Percentiles rank a stretch among this genome's conserved stretches.
phyloP scores from a whole-genome alignment of 2,329 filamentous ascomycete genomes.

The Calonectria hongkongensis region DNA sequence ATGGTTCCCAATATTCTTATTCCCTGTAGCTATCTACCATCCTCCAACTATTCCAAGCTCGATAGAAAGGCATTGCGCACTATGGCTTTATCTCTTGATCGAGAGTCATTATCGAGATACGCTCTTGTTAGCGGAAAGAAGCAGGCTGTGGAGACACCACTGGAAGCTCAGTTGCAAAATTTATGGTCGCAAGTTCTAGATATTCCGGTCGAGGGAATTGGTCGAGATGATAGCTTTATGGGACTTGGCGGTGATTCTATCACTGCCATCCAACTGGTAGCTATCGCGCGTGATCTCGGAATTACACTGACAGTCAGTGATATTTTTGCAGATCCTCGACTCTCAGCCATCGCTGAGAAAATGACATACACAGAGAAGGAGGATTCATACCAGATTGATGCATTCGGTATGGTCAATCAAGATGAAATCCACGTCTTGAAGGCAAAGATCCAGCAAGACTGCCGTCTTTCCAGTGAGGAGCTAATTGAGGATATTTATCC shows the following conservation, averaged over 20 bases:
- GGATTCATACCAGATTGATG: no score
- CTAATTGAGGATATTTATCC: background rate
- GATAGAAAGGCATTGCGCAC: background rate
- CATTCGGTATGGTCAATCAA: no score
- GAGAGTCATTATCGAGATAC: background rate
- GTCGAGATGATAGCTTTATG: constrained; percentile 53
- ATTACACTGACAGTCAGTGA: constrained; percentile 65
- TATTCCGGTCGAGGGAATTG: constrained; percentile 58
- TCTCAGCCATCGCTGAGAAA: no score
- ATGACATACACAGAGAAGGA: no score
- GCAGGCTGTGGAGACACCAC: constrained; percentile 5
- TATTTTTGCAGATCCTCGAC: constrained; percentile 58
- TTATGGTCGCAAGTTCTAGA: constrained; percentile 62
- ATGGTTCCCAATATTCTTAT: constrained; percentile 7
- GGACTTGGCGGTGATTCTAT: constrained; percentile 69
- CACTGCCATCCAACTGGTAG: constrained; percentile 68
- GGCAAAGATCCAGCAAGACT: no score
- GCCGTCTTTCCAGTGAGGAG: no score
- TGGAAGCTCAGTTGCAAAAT: constrained; percentile 53
- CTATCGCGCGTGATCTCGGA: constrained; percentile 62
- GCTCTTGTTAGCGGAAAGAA: constrained; percentile 8
- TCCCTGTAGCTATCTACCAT: background rate
- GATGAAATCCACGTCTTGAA: no score
- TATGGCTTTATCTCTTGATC: background rate
- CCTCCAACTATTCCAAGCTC: background rate